These are phyloP conservation scores for Boletus albobrunnescens DNA, from an alignment of 1,284 basidiomycete species.

Conservation along the genomic window DNA sequence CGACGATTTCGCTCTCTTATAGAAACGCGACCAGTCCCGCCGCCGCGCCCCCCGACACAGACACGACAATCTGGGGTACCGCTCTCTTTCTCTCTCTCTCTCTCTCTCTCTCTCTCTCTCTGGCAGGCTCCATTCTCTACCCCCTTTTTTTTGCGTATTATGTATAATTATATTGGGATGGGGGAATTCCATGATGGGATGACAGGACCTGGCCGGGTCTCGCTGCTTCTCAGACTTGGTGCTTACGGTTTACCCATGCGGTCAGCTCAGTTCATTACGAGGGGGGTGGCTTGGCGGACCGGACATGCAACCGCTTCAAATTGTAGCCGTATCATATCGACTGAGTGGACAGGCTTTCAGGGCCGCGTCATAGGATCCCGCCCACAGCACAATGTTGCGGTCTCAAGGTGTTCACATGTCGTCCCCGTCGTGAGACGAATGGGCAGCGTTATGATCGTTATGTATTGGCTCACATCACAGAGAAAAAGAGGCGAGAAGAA, in stretches of 20 bases:
- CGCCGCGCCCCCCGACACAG: slow-evolving; percentile 1
- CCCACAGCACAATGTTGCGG: not conserved
- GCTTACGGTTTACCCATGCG: slow-evolving; percentile 14
- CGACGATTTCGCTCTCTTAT: slow-evolving; percentile 9
- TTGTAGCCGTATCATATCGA: slow-evolving; percentile 3
- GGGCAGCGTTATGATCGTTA: slow-evolving; percentile 7
- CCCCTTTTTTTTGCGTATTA: no score
- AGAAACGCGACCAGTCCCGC: not conserved
- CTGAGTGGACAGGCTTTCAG: no score
- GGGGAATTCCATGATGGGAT: not conserved
- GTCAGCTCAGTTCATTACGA: slow-evolving; percentile 26
- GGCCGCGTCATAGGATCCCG: slow-evolving; percentile 6
- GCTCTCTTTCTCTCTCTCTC: no score
- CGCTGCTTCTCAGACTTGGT: not conserved
- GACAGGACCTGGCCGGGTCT: slow-evolving; percentile 7
- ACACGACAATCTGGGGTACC: slow-evolving; percentile 17
- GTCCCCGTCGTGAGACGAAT: not conserved
- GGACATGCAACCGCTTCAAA: slow-evolving; percentile 14
- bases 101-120: no score
- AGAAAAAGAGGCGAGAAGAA: not conserved
- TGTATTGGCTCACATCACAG: slow-evolving; percentile 10
- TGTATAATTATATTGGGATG: not conserved
- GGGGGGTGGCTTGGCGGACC: slow-evolving; percentile 16
- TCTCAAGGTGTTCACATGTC: not conserved
- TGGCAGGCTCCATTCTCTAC: slow-evolving; percentile 20